A percentile compares a stretch with the other conserved stretches of the same genome.
Evolutionary conservation across 768 basidiomycete genomes (phyloP).

Genomic region (Calocera cornea): DNA sequence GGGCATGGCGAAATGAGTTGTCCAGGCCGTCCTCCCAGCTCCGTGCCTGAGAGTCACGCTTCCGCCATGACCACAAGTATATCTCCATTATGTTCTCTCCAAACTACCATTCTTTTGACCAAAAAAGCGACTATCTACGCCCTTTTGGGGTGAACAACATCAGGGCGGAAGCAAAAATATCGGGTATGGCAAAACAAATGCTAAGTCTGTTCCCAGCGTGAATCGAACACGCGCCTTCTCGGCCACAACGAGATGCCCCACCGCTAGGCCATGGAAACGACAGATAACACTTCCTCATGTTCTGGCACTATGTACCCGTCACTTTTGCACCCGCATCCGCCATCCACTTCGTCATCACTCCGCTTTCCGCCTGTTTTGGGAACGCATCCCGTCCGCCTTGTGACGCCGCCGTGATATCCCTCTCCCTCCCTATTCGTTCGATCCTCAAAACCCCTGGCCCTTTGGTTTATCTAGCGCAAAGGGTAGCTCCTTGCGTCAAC

Average conservation of each 20-base stretch:
- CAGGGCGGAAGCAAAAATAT: background rate
- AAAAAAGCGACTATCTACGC: too few relatives aligned
- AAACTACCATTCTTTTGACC: too few relatives aligned
- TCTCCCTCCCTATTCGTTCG: background rate
- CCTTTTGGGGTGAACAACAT: background rate
- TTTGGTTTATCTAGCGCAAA: background rate
- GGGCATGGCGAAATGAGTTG: too few relatives aligned
- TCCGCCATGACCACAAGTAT: too few relatives aligned
- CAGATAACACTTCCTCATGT: background rate
- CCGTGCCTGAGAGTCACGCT: too few relatives aligned
- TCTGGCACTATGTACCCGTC: background rate
- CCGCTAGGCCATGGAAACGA: conserved; percentile 5
- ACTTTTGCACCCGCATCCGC: background rate
- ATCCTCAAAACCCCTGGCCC: background rate
- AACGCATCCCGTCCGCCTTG: background rate
- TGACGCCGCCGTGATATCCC: background rate
- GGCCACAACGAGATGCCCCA: conserved; percentile 6
- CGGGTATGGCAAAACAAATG: background rate
- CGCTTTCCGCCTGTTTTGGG: background rate
- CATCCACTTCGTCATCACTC: background rate
- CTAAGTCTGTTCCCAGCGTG: background rate
- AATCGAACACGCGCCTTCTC: conserved; percentile 6
- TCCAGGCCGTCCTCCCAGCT: too few relatives aligned
- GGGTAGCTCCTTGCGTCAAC: background rate
- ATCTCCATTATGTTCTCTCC: too few relatives aligned